Percentiles rank a stretch among this genome's conserved stretches.
Evolutionary conservation across 352 stramenopile species (phyloP).

Genomic region (Aphanomyces astaci): DNA sequence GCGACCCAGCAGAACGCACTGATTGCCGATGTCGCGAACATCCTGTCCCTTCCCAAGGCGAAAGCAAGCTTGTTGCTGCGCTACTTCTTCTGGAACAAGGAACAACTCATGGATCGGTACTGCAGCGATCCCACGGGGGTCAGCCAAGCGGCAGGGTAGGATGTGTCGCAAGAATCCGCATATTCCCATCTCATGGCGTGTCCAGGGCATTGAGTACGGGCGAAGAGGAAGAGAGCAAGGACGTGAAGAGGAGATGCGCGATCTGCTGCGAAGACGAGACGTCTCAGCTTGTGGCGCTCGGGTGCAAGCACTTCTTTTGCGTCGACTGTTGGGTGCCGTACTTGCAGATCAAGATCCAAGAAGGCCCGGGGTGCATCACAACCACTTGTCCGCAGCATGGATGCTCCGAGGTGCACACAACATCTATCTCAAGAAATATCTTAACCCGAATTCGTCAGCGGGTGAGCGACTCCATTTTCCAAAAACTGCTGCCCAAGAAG

Average conservation of each 20-base stretch:
- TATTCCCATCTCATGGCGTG: not conserved
- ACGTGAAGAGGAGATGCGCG: conserved; percentile 56
- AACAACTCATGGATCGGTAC: conserved; percentile 84
- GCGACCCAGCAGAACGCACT: not conserved
- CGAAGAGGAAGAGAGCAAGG: not conserved
- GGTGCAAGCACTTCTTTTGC: conserved; percentile 97
- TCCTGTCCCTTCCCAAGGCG: conserved; percentile 24
- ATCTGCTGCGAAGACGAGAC: conserved; percentile 92
- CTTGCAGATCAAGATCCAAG: conserved; percentile 77
- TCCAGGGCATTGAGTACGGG: not conserved
- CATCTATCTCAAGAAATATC: too few relatives aligned
- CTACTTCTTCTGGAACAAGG: conserved; percentile 85
- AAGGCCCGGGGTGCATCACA: conserved; percentile 90
- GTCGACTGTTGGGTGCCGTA: conserved; percentile 84
- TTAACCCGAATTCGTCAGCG: not conserved
- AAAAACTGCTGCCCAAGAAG: conserved; percentile 50
- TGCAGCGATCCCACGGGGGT: conserved; percentile 60
- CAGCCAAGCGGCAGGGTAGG: conserved; percentile 5
- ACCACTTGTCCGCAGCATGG: conserved; percentile 93
- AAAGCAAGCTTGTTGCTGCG: conserved; percentile 57
- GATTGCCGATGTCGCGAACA: conserved; percentile 20
- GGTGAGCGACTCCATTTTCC: conserved; percentile 59
- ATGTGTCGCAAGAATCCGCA: too few relatives aligned
- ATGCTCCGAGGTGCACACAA: conserved; percentile 93
- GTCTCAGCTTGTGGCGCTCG: conserved; percentile 83